Evolutionary conservation across 2,329 filamentous ascomycete genomes (phyloP).

Genomic region (Cladosporium sp.): DNA sequence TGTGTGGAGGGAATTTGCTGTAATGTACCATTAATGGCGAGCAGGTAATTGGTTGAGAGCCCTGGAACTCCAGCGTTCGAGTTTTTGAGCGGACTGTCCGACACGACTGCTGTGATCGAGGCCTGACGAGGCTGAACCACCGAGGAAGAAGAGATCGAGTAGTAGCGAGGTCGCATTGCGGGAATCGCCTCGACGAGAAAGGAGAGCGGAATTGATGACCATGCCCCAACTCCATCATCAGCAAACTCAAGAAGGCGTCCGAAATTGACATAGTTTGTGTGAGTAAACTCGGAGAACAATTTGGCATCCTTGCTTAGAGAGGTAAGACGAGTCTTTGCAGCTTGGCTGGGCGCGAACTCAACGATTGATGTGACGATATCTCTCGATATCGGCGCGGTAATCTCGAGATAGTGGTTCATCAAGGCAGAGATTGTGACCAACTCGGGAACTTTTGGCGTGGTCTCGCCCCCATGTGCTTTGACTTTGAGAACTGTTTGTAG

Average conservation of each 20-base stretch:
- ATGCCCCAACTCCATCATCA: conserved; percentile 27
- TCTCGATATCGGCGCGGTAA: conserved; percentile 61
- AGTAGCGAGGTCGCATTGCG: conserved; percentile 23
- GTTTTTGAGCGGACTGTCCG: conserved; percentile 13
- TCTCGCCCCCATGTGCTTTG: conserved; percentile 27
- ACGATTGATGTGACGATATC: conserved; percentile 38
- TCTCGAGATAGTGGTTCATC: conserved; percentile 65
- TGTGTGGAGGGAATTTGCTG: conserved; percentile 36
- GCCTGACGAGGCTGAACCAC: conserved; percentile 14
- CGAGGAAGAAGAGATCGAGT: conserved; percentile 24
- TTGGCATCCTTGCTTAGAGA: conserved; percentile 34
- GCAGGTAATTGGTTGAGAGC: conserved; percentile 39
- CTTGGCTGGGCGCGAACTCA: conserved; percentile 9
- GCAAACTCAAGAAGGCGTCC: conserved; percentile 65
- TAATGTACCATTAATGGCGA: conserved; percentile 31
- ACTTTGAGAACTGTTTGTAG: conserved; percentile 23
- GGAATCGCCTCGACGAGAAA: conserved; percentile 39
- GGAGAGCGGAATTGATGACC: conserved; percentile 57
- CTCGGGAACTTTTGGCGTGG: conserved; percentile 15
- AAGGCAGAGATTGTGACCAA: conserved; percentile 55
- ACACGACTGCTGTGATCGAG: conserved; percentile 62
- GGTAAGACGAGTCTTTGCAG: conserved; percentile 41
- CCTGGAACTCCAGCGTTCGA: conserved; percentile 30
- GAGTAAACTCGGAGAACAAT: conserved; percentile 50
- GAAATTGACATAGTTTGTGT: conserved; percentile 30